Conservation (phyloP, 2,329 filamentous ascomycete genomes). For the Colletotrichum agaves region DNA sequence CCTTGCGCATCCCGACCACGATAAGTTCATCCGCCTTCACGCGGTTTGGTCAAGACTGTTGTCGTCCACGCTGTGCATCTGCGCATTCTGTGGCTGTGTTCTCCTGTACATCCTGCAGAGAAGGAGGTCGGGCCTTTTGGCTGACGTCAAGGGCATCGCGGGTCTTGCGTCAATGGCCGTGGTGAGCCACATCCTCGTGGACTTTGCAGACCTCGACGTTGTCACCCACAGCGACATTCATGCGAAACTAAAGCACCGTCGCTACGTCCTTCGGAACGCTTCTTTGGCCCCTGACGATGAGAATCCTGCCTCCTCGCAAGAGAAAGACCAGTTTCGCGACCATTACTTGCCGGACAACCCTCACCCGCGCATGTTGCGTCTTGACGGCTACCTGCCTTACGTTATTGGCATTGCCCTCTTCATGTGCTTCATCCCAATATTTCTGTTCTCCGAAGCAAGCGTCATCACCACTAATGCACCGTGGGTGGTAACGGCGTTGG, state of each 20-base stretch:
- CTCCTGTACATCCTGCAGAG: conserved; percentile 71
- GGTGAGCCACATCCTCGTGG: conserved; percentile 76
- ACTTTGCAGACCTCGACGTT: conserved; percentile 78
- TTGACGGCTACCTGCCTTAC: conserved; percentile 69
- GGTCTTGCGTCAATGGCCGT: conserved; percentile 82
- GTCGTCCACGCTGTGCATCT: conserved; percentile 64
- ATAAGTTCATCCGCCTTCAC: conserved; percentile 67
- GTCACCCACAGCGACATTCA: conserved; percentile 75
- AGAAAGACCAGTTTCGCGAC: conserved; percentile 60
- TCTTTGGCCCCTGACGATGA: conserved; percentile 74
- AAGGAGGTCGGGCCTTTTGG: conserved; percentile 72
- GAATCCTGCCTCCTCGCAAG: conserved; percentile 52
- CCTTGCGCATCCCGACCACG: conserved; percentile 49
- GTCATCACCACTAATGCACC: conserved; percentile 69
- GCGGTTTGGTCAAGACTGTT: conserved; percentile 70
- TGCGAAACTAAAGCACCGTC: conserved; percentile 70
- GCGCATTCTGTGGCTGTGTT: conserved; percentile 66
- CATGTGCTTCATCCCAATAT: conserved; percentile 65
- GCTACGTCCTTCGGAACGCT: conserved; percentile 77
- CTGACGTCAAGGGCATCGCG: conserved; percentile 78
- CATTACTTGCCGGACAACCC: conserved; percentile 68
- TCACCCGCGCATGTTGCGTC: conserved; percentile 75
- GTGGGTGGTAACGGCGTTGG: conserved; percentile 73
- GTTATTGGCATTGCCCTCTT: conserved; percentile 68
- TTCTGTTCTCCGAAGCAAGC: conserved; percentile 69